Evolutionary conservation across 2,329 filamentous ascomycete genomes (phyloP), one percentile per base, ranked within the genome.

Genomic region (Cercospora citrullina): DNA sequence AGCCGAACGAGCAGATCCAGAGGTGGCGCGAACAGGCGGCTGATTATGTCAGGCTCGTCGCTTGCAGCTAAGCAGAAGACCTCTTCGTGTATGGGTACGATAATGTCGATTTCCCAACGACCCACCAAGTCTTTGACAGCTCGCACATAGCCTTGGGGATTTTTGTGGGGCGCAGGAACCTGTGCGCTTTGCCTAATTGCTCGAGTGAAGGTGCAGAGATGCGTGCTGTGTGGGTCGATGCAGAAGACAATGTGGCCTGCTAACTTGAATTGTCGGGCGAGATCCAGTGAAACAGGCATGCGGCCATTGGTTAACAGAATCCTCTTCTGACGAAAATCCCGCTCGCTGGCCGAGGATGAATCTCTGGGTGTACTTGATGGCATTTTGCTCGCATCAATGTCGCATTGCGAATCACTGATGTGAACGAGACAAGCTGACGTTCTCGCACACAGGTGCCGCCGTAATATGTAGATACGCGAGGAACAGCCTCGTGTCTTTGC

Each of bases 21-120:
- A 7, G 71, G 65, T 18, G 75, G 75, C 21, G 76, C 76, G 48
- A 78, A 71, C 12, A 78, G 65, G 31, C 73, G 65, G 10, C 63
- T 53, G 9, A 76, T 33, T n/a, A 76, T 76, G 28, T 72, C 70
- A 0, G 59, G 60, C 39, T 77, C 73, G 2, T 65, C 66, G 62
- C 71, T 71, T 30, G 73, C 72, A 2, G 76, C 72, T 14, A 78
- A 72, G 64, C 72, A 74, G 69, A 77, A 77, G 16, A 76, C 73
- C 64, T 78, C 77, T 55, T 78, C 75, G 64, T 78, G 75, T 36
- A 78, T 71, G 1, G 75, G 76, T 45, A 78, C 60, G 28, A 72
- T 69, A 28, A 70, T 65, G 55, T 72, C 68, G 59, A 72, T 69
- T 5, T 70, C 42, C 71, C 71, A 72, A 30, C 65, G 62, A 14